These are phyloP conservation scores for Breviolum minutum DNA, from an alignment of 73 alveolate species.

Conservation along the genomic window DNA sequence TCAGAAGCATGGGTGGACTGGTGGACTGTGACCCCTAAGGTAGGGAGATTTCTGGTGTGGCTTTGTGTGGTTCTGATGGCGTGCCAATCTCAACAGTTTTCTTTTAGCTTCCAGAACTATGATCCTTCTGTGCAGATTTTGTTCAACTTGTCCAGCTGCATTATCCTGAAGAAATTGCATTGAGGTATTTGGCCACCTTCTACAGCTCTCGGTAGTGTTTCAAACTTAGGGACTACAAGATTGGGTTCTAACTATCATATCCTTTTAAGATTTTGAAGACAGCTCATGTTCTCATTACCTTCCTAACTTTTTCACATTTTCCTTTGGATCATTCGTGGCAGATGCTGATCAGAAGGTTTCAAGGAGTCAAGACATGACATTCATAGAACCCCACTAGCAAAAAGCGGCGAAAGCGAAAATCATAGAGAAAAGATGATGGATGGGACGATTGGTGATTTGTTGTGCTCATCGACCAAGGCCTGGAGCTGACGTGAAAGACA, in stretches of 20 bases:
- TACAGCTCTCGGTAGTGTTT: constrained; percentile 45
- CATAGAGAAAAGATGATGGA: too few relatives aligned
- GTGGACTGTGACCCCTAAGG: not conserved
- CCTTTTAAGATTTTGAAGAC: too few relatives aligned
- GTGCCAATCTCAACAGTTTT: not conserved
- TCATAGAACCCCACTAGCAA: too few relatives aligned
- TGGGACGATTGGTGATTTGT: too few relatives aligned
- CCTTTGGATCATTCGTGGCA: not conserved
- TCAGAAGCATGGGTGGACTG: not conserved
- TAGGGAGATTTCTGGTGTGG: constrained; percentile 27
- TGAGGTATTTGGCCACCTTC: constrained; percentile 77
- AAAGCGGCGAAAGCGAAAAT: too few relatives aligned
- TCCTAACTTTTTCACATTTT: not conserved
- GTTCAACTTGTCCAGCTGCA: too few relatives aligned
- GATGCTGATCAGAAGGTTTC: not conserved
- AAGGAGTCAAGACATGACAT: too few relatives aligned
- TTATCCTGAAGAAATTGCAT: not conserved
- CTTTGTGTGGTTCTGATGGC: constrained; percentile 75
- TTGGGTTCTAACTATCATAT: too few relatives aligned
- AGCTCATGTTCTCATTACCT: not conserved
- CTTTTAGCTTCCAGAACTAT: too few relatives aligned
- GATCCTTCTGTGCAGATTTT: too few relatives aligned
- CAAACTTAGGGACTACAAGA: not conserved
- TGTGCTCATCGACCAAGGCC: constrained; percentile 11
- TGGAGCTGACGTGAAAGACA: not conserved